Conservation (phyloP, 257 asterid species). For the Solanum ossicruentum region DNA sequence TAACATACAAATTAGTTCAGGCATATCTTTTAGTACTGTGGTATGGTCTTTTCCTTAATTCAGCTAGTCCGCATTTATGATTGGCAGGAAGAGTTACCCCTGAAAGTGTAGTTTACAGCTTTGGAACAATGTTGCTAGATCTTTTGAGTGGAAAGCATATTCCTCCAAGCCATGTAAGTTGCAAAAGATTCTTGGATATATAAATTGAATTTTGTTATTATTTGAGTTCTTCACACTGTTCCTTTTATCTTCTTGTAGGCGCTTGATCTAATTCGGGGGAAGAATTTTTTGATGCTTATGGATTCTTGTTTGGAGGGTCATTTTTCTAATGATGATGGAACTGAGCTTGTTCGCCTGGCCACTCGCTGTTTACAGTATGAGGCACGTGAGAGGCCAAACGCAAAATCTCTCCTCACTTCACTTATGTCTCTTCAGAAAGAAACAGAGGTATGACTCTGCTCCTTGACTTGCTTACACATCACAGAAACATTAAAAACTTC, state of each 20-base stretch:
- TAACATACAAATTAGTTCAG: too few relatives aligned
- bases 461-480: background rate
- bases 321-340: slow-evolving; percentile 79
- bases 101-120: slow-evolving; percentile 45
- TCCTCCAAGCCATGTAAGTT: slow-evolving; percentile 47
- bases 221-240: background rate
- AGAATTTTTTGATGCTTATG: slow-evolving; percentile 66
- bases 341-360: slow-evolving; percentile 73
- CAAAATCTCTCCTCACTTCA: slow-evolving; percentile 54
- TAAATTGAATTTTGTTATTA: background rate
- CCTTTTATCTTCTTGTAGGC: slow-evolving; percentile 29
- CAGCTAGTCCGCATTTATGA: background rate
- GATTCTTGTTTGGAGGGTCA: slow-evolving; percentile 95
- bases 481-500: background rate
- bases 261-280: slow-evolving; percentile 74
- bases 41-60: background rate
- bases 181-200: background rate
- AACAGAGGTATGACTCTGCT: slow-evolving; percentile 32
- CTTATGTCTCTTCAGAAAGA: slow-evolving; percentile 69
- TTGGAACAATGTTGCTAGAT: slow-evolving; percentile 44
- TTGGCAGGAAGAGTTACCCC: slow-evolving; percentile 40
- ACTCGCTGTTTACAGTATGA: slow-evolving; percentile 84
- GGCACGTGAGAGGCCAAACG: slow-evolving; percentile 89
- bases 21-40: background rate
- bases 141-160: slow-evolving; percentile 48